These are phyloP conservation scores for Astrocystis sublimbata DNA, from an alignment of 495 filamentous ascomycete species.

Conservation along the genomic window DNA sequence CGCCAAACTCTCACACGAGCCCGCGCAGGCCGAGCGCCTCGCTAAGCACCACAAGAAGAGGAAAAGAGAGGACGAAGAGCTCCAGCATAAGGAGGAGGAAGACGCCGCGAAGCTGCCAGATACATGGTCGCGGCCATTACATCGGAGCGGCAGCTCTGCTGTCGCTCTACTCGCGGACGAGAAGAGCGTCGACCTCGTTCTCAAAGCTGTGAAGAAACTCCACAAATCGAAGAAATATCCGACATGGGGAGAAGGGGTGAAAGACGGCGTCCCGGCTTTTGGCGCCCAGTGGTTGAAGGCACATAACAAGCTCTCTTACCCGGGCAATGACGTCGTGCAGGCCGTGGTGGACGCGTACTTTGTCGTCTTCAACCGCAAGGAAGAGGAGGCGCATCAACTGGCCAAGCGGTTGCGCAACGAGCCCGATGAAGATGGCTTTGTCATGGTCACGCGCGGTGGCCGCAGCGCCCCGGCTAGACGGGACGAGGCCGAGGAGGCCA, in stretches of 20 bases:
- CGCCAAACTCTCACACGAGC: constrained; percentile 29
- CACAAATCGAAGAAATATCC: constrained; percentile 57
- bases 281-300: constrained; percentile 63
- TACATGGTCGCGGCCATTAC: constrained; percentile 74
- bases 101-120: constrained; percentile 58
- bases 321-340: constrained; percentile 63
- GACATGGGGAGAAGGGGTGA: constrained; percentile 66
- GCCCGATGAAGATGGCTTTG: constrained; percentile 93
- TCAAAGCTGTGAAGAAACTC: constrained; percentile 69
- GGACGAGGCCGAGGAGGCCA: constrained; percentile 71
- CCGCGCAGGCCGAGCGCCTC: constrained; percentile 41
- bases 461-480: constrained; percentile 70
- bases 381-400: constrained; percentile 64
- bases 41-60: constrained; percentile 62
- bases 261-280: constrained; percentile 54
- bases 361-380: constrained; percentile 63
- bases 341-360: constrained; percentile 79
- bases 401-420: constrained; percentile 65
- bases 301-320: constrained; percentile 70
- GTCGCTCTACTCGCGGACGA: constrained; percentile 82
- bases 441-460: constrained; percentile 82
- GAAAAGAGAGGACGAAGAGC: constrained; percentile 58
- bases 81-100: constrained; percentile 54
- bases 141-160: constrained; percentile 71
- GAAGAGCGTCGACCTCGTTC: constrained; percentile 65